Evolutionary conservation across 169 alveolate genomes (phyloP).

Genomic region (Besnoitia besnoiti): DNA sequence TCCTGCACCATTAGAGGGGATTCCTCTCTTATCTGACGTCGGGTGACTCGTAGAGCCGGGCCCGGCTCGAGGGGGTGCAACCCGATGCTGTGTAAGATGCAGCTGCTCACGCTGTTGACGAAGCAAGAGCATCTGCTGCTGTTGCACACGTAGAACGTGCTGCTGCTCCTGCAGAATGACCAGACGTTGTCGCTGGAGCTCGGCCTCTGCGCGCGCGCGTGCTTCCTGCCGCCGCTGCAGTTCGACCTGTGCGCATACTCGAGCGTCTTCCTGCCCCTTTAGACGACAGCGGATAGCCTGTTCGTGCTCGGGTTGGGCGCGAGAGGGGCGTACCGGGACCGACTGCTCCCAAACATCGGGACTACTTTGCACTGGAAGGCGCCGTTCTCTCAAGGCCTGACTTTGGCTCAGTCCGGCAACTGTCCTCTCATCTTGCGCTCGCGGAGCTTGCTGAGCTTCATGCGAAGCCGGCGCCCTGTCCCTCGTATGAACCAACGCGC

Average conservation of each 20-base stretch:
- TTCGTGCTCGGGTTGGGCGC: background rate
- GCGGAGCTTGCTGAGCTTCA: background rate
- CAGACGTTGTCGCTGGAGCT: background rate
- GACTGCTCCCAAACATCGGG: background rate
- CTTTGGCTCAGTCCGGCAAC: background rate
- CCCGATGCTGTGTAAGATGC: background rate
- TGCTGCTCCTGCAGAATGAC: background rate
- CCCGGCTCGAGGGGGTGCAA: background rate
- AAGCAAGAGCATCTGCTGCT: background rate
- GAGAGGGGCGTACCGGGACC: background rate
- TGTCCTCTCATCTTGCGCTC: background rate
- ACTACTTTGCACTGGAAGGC: background rate
- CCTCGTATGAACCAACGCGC: background rate
- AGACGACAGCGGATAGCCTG: background rate
- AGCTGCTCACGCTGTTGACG: background rate
- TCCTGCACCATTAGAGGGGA: too few relatives aligned
- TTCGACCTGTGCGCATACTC: background rate
- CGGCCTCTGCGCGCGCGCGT: slow-evolving; percentile 10
- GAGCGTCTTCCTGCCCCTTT: background rate
- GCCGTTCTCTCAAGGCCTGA: background rate
- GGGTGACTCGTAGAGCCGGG: too few relatives aligned
- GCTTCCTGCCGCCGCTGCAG: too few relatives aligned
- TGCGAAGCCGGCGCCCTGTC: background rate
- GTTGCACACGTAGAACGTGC: background rate
- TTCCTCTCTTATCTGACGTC: too few relatives aligned